These are phyloP conservation scores for Fusarium sp. DNA, from an alignment of 2,329 filamentous ascomycete genomes.

Conservation along the genomic window DNA sequence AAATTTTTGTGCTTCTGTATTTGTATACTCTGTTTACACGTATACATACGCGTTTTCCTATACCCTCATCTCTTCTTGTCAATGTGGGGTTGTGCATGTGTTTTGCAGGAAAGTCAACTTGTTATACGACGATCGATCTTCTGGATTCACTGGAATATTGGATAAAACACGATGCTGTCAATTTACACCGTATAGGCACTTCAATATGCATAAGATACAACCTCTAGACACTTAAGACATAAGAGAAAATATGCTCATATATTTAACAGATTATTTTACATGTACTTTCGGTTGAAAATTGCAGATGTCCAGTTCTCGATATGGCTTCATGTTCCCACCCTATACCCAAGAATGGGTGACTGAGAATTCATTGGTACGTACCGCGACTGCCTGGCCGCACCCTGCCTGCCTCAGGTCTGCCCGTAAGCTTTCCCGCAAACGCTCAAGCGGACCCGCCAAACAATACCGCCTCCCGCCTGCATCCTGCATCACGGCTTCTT, in stretches of 20 bases:
- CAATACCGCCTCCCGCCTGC: background rate
- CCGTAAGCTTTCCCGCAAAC: background rate
- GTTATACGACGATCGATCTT: accelerated
- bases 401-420: background rate
- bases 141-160: background rate
- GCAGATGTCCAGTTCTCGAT: background rate
- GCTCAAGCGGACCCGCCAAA: background rate
- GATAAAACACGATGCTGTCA: background rate
- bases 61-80: background rate
- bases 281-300: background rate
- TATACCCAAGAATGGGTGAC: conserved; percentile 2
- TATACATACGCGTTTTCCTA: background rate
- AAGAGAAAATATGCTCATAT: background rate
- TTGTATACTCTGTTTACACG: background rate
- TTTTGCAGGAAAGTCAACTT: background rate
- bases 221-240: background rate
- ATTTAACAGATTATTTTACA: background rate
- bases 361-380: background rate
- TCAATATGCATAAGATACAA: background rate
- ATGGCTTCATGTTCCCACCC: conserved; percentile 2
- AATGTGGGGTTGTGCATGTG: no score
- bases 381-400: background rate
- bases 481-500: background rate
- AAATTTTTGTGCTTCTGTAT: no score
- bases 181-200: background rate